Evolutionary conservation across 2,329 filamentous ascomycete genomes (phyloP).

Genomic region (Trichoderma aggressivum): DNA sequence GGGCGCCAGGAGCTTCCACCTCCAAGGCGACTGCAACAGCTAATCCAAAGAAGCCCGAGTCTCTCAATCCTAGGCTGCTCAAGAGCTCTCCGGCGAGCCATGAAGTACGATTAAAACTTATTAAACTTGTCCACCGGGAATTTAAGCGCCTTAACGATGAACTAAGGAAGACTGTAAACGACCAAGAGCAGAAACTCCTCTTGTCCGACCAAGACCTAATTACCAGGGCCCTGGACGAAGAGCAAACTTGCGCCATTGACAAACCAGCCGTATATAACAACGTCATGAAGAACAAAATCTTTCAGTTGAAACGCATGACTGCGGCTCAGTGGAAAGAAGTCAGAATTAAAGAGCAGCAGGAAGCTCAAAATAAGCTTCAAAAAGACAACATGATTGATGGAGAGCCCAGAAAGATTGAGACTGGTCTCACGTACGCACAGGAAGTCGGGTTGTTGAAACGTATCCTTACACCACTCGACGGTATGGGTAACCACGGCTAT

Average conservation of each 20-base stretch:
- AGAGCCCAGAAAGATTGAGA: conserved; percentile 56
- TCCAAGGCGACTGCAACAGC: conserved; percentile 20
- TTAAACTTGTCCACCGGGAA: conserved; percentile 63
- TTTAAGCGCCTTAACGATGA: conserved; percentile 65
- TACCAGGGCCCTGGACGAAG: conserved; percentile 68
- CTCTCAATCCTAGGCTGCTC: conserved; percentile 65
- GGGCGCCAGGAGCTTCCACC: background rate
- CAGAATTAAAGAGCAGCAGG: conserved; percentile 41
- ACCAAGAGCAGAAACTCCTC: conserved; percentile 49
- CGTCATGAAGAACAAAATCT: conserved; percentile 76
- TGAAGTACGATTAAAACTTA: conserved; percentile 52
- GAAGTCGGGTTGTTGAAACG: conserved; percentile 64
- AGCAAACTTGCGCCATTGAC: conserved; percentile 68
- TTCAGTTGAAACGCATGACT: conserved; percentile 72
- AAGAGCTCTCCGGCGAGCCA: conserved; percentile 55
- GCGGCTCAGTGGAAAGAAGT: conserved; percentile 68
- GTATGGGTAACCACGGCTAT: conserved; percentile 70
- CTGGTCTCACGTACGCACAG: conserved; percentile 63
- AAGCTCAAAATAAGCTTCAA: conserved; percentile 27
- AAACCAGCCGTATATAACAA: conserved; percentile 74
- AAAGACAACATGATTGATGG: conserved; percentile 32
- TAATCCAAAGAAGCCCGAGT: conserved; percentile 41
- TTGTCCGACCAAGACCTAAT: conserved; percentile 66
- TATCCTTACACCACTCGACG: conserved; percentile 61
- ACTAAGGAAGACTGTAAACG: conserved; percentile 49